Conservation (phyloP, 257 asterid species). For the Penstemon barbatus region DNA sequence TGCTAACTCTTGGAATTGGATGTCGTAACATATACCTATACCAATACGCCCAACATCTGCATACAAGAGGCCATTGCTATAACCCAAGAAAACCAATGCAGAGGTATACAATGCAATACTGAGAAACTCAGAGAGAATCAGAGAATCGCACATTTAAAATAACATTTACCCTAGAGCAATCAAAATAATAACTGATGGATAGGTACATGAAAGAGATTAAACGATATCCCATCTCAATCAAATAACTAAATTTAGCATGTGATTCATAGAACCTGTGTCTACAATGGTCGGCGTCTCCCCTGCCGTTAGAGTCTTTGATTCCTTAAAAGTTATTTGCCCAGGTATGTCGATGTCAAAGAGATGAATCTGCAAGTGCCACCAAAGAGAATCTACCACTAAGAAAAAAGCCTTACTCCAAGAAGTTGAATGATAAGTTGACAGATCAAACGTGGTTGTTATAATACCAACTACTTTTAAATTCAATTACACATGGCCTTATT, state of each 20-base stretch:
- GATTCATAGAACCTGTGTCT: conserved; percentile 62
- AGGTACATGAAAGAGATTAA: not conserved
- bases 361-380: conserved; percentile 59
- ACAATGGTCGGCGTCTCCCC: conserved; percentile 84
- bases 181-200: conserved; percentile 16
- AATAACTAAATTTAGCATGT: conserved; percentile 16
- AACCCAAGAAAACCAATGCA: conserved; percentile 13
- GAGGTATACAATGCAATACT: not conserved
- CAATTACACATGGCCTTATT: not conserved
- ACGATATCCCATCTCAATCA: not conserved
- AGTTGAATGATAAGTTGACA: conserved; percentile 8
- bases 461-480: conserved; percentile 8
- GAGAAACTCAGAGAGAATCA: not conserved
- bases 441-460: not conserved
- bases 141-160: conserved; percentile 7
- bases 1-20: conserved; percentile 80
- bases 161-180: conserved; percentile 18
- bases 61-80: conserved; percentile 29
- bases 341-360: conserved; percentile 89
- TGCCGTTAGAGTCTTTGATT: conserved; percentile 80
- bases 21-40: conserved; percentile 85
- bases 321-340: conserved; percentile 75
- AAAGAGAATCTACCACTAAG: conserved; percentile 10
- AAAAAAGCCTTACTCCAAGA: conserved; percentile 15
- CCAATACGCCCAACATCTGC: conserved; percentile 90